Base-by-base conservation (phyloP, 1,139 yeast species). In the Candida sp. region DNA sequence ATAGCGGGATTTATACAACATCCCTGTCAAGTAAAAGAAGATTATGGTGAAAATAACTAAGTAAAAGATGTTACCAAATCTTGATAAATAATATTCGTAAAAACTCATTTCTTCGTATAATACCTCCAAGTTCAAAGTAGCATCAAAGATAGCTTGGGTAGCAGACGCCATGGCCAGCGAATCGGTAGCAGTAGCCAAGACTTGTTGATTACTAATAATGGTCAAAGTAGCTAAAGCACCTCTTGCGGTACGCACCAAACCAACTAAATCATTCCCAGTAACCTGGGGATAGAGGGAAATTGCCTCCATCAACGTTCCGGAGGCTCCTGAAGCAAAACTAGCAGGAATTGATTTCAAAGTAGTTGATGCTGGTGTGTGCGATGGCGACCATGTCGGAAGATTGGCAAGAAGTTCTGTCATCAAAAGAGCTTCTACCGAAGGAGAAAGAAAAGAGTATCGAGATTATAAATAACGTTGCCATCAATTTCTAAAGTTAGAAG, bases 151-250 rank as follows among this genome's bases (percentile, higher is more conserved):
- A 2, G 55, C 63, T 40, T 63, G 51, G 3, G 73, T 63, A 5
- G 74, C 75, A 37, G 49, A 44, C 2, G 73, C 60, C 43, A 55
- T 46, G 1, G 54, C 61, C 3, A 49, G 42, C 4, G 49, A 29
- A 22, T 50, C 66, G 1, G 77, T 70, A 4, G 75, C 75, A 4
- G 75, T 70, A 27, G 75, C 75, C 36, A 67, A 45, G 3, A 64
- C 64, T n/a, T 56, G 42, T 39, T 70, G 61, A 3, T 73, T 73
- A 4, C 61, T 51, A 30, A 70, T 52, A 21, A 68, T 62, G 3
- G 68, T 57, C 35, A 68, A 50, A 4, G 75, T 67, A 0, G 75
- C 75, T 49, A 64, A 52, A 2, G 70, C 74, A 1, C 75, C 76
- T 39, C 75, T 52, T 5, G 61, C 50, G 6, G 51, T 52, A 45